Base-by-base conservation (phyloP, 2,329 filamentous ascomycete genomes). In the Colletotrichum gloeosporioides region DNA sequence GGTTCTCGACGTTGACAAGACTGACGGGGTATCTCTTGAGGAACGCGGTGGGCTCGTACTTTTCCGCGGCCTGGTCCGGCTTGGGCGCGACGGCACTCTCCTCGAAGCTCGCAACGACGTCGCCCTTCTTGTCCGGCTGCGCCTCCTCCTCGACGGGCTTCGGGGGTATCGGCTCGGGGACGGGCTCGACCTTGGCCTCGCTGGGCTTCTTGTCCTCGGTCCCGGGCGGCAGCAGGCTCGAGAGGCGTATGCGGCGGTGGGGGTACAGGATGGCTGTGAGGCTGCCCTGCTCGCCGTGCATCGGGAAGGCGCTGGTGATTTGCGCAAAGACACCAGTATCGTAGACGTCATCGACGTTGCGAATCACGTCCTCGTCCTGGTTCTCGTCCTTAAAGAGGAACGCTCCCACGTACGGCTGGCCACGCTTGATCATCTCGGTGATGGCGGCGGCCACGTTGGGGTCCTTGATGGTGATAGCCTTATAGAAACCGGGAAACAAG, bases 351-450 rank as follows among this genome's bases (percentile, higher is more conserved):
- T 96, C 94, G 32, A 94, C 89, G 79, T 93, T 96, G 79, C 96
- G 95, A 83, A 99, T 99, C 65, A 98, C 92, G 84, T 99, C 98
- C 82, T 95, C 95, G 83, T 99, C 97, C 78, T 95, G 94, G 78
- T 95, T 94, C 82, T 98, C 96, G 82, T 99, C 96, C 86, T 99
- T 99, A 88, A 99, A 96, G 82, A 99, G 86, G 86, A 99, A 99
- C 4, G 96, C 96, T 78, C 97, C 97, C 55, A 99, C 95, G 81
- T 99, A 99, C 29, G 96, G 98, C 85, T 99, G 98, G 1, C 97
- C 97, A 69, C 96, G 91, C 89, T 98, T 98, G 84, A 99, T 95
- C 90, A 98, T 97, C 83, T 99, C 98, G 75, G 96, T 94, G 79
- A 99, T 98, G 27, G 97, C 97, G 53, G 93, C 93, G 16, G 96